A percentile compares a stretch with the other conserved stretches of the same genome.
Evolutionary conservation across 371 early-diverging fungal species (phyloP).

Genomic region (Actinomucor elegans): DNA sequence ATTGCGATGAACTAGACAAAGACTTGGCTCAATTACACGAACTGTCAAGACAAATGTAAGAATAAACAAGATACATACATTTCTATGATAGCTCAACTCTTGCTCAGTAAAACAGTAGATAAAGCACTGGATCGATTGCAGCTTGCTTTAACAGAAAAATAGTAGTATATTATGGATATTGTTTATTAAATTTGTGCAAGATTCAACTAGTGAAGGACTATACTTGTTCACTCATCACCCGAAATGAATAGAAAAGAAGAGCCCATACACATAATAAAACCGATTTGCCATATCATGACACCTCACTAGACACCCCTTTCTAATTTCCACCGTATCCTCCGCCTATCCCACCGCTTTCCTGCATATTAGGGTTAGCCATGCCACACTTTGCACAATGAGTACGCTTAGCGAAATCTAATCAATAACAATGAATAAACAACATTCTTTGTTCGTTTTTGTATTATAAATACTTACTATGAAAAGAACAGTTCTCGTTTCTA

Average conservation of each 20-base stretch:
- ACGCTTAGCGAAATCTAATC: background rate
- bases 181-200: too few relatives aligned
- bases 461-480: background rate
- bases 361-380: slow-evolving; percentile 1
- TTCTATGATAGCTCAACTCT: background rate
- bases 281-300: too few relatives aligned
- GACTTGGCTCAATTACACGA: slow-evolving; percentile 21
- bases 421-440: background rate
- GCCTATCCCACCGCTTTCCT: background rate
- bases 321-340: slow-evolving; percentile 2
- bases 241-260: background rate
- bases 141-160: slow-evolving; percentile 4
- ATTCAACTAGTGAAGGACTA: too few relatives aligned
- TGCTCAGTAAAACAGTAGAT: slow-evolving; percentile 18
- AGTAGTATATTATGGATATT: background rate
- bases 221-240: too few relatives aligned
- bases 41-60: slow-evolving; percentile 26
- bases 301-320: background rate
- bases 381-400: slow-evolving; percentile 1
- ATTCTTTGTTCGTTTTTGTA: background rate
- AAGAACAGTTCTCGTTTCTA: background rate
- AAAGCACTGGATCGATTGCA: slow-evolving; percentile 20
- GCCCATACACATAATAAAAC: background rate
- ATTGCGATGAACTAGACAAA: slow-evolving; percentile 33
- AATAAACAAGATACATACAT: background rate